Evolutionary conservation across 176 grass and related monocot species (phyloP).

Genomic region (Raddia guianensis): DNA sequence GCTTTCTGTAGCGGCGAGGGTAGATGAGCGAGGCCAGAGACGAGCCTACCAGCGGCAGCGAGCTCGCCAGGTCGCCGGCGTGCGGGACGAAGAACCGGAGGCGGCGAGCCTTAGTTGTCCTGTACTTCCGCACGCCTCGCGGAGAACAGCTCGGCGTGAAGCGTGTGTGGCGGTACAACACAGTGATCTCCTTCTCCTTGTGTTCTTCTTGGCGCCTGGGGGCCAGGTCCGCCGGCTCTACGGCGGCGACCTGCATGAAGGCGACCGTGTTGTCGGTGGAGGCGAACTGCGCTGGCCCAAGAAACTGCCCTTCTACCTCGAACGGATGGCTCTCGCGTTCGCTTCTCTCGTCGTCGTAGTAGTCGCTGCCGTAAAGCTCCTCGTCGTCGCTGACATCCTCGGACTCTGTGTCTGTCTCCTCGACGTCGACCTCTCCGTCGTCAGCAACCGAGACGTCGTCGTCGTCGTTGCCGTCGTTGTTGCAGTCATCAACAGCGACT

Average conservation of each 20-base stretch:
- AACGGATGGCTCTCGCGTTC: too few relatives aligned
- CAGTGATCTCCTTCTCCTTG: neutral
- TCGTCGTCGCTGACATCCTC: too few relatives aligned
- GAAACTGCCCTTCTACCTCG: neutral
- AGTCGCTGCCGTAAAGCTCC: too few relatives aligned
- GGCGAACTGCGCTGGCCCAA: conserved; percentile 10
- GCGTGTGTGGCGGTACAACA: conserved; percentile 23
- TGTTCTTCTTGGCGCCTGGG: neutral
- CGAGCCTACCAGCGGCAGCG: neutral
- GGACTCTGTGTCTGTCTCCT: too few relatives aligned
- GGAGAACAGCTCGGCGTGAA: neutral
- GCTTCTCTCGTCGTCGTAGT: neutral
- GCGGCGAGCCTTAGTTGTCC: neutral
- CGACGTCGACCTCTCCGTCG: too few relatives aligned
- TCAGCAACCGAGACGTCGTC: too few relatives aligned
- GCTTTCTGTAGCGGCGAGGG: neutral
- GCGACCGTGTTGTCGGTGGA: conserved; percentile 2
- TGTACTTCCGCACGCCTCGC: neutral
- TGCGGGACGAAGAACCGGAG: neutral
- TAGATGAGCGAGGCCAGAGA: conserved; percentile 1
- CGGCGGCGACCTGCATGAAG: conserved; percentile 12
- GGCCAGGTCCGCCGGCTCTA: neutral
- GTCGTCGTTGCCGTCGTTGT: too few relatives aligned
- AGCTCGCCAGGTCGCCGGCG: neutral
- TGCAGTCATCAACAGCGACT: too few relatives aligned